Evolutionary conservation across 331 rosid genomes (phyloP).

Genomic region (Malus hybrid): DNA sequence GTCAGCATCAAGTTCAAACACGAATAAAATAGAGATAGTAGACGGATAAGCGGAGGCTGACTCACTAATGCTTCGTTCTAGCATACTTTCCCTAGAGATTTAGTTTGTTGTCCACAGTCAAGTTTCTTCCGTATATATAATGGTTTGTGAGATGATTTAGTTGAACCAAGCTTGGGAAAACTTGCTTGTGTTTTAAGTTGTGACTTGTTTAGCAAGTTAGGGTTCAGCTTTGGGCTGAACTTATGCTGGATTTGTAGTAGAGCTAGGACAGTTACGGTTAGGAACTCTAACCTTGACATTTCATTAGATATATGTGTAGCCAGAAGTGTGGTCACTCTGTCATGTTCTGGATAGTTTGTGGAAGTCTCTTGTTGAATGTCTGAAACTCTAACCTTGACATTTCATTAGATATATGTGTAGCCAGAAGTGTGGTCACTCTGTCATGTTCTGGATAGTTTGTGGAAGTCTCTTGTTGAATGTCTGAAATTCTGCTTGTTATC

Average conservation of each 20-base stretch:
- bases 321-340: not conserved
- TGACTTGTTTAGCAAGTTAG: slow-evolving; percentile 22
- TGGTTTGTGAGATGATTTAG: slow-evolving; percentile 9
- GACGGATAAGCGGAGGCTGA: slow-evolving; percentile 27
- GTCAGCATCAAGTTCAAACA: slow-evolving; percentile 28
- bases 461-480: slow-evolving; percentile 17
- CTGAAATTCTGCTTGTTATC: slow-evolving; percentile 2
- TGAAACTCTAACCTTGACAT: not conserved
- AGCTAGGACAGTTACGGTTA: not conserved
- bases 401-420: too few species aligned
- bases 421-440: not conserved
- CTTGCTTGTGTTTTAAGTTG: slow-evolving; percentile 26
- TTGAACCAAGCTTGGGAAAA: slow-evolving; percentile 25
- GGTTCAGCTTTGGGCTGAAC: slow-evolving; percentile 71
- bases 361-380: slow-evolving; percentile 17
- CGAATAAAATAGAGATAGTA: slow-evolving; percentile 32
- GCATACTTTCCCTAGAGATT: slow-evolving; percentile 16
- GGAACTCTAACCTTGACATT: slow-evolving; percentile 11
- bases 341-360: slow-evolving; percentile 17
- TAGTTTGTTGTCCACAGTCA: slow-evolving; percentile 29
- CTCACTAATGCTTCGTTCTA: not conserved
- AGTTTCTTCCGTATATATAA: slow-evolving; percentile 37
- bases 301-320: too few species aligned
- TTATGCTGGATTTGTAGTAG: slow-evolving; percentile 22
- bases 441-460: slow-evolving; percentile 16